A percentile compares a stretch with the other conserved stretches of the same genome.
phyloP scores from a whole-genome alignment of 805 yeast species.

The Candida maris region DNA sequence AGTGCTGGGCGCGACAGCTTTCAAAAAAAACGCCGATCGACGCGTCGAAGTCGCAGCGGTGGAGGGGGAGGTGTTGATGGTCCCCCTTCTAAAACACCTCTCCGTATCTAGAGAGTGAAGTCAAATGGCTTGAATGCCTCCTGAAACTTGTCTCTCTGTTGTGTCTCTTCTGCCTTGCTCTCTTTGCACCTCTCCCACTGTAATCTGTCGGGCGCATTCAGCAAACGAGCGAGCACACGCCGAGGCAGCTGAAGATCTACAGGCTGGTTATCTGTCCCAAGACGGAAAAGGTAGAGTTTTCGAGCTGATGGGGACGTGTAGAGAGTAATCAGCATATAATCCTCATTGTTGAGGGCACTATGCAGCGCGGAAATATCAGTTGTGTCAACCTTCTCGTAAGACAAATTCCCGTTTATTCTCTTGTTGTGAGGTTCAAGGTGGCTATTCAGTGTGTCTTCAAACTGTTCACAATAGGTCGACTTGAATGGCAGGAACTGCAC shows the following conservation, averaged over 20 bases:
- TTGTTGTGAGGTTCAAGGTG: constrained; percentile 45
- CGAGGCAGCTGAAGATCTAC: constrained; percentile 84
- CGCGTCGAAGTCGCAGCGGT: too few relatives aligned
- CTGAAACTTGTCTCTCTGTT: constrained; percentile 64
- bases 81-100: too few relatives aligned
- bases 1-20: too few relatives aligned
- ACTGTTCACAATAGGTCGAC: constrained; percentile 34
- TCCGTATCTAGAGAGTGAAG: constrained; percentile 44
- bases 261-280: constrained; percentile 20
- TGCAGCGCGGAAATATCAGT: constrained; percentile 19
- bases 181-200: constrained; percentile 81
- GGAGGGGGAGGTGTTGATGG: too few relatives aligned
- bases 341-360: constrained; percentile 30
- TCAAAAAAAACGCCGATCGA: too few relatives aligned
- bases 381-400: constrained; percentile 35
- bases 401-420: constrained; percentile 38
- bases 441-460: constrained; percentile 44
- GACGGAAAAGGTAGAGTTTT: constrained; percentile 29
- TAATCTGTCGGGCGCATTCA: constrained; percentile 57
- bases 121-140: constrained; percentile 51
- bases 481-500: constrained; percentile 70
- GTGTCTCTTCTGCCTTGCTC: constrained; percentile 53
- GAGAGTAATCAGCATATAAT: constrained; percentile 35
- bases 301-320: constrained; percentile 12
- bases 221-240: constrained; percentile 62